Base-by-base conservation (phyloP, 2,329 filamentous ascomycete species). In the Pyricularia sp. region DNA sequence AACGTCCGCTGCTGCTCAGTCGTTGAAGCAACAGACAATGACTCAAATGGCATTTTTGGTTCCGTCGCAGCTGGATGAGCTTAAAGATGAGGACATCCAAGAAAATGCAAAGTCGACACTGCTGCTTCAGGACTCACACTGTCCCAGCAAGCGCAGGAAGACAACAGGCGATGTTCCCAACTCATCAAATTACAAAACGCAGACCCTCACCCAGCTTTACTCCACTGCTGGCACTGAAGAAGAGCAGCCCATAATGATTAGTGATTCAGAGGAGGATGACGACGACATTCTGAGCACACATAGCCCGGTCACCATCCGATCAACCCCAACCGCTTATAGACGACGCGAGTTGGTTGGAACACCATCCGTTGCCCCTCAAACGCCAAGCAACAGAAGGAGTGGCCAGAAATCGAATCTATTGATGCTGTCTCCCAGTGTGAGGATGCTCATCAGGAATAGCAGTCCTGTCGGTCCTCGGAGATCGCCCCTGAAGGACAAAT, bases 401-500 rank as follows among this genome's bases (percentile, higher is more conserved):
- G 17, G n/a, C 30, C n/a, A n/a, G 7, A 17, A 55, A 61, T 12
- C 23, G 23, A 33, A 50, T 31, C 30, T 58, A 1, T n/a, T 31
- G 58, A 23, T 61, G 10, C 28, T 50, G 23, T 63, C 66, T 17
- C 66, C 66, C 3, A 59, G 23, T 26, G 31, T 59, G 14, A 31
- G 58, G n/a, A 28, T 68, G 58, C 31, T 68, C 11, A 10, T 68
- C 23, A 33, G 66, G 58, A 63, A 68, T 20, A 68, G 50, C 55
- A 68, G 66, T 25, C 66, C 66, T 26, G 30, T 68, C 20, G 42
- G 67, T 26, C 63, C 71, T 14, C 70, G 67, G 70, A 75, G 70
- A 69, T 83, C 81, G 1, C 82, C 81, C 1, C 74, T 81, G 10
- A 78, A 79, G 71, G 73, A 77, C 36, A 79, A 75, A 30, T 78